Conservation (phyloP, 164 flowering plant species). For the Piper betle region DNA sequence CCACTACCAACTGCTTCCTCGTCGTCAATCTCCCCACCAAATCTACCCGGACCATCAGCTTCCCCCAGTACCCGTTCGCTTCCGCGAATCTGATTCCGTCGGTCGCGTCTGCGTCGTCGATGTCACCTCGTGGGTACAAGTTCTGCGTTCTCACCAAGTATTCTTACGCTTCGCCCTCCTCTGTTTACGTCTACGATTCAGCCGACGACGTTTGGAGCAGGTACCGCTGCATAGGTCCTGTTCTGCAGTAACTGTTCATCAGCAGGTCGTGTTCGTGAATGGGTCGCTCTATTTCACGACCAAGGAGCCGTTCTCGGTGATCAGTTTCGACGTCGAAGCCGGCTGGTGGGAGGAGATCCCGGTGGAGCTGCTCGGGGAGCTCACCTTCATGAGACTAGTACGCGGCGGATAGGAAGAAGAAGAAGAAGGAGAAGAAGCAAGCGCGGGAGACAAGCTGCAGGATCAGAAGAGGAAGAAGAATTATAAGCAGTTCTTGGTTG, state of each 20-base stretch:
- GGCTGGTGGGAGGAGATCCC: slow-evolving; percentile 30
- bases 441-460: too few relatives aligned
- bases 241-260: slow-evolving; percentile 19
- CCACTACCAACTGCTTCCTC: slow-evolving; percentile 34
- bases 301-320: slow-evolving; percentile 36
- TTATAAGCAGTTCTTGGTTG: slow-evolving; percentile 39
- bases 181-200: slow-evolving; percentile 41
- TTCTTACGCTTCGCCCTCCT: slow-evolving; percentile 7
- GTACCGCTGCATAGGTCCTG: slow-evolving; percentile 16
- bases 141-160: slow-evolving; percentile 8
- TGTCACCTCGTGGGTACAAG: slow-evolving; percentile 10
- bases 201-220: slow-evolving; percentile 22
- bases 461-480: background rate
- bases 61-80: slow-evolving; percentile 29
- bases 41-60: slow-evolving; percentile 24
- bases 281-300: slow-evolving; percentile 40
- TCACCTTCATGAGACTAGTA: slow-evolving; percentile 40
- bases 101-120: background rate
- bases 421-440: background rate
- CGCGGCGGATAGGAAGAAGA: slow-evolving; percentile 11
- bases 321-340: slow-evolving; percentile 30
- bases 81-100: slow-evolving; percentile 25
- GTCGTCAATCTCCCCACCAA: slow-evolving; percentile 39
- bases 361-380: slow-evolving; percentile 24
- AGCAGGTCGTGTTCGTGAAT: slow-evolving; percentile 29